Evolutionary conservation across 2,329 filamentous ascomycete genomes (phyloP), one percentile per base, ranked within the genome.

Genomic region (Achaetomium macrosporum): DNA sequence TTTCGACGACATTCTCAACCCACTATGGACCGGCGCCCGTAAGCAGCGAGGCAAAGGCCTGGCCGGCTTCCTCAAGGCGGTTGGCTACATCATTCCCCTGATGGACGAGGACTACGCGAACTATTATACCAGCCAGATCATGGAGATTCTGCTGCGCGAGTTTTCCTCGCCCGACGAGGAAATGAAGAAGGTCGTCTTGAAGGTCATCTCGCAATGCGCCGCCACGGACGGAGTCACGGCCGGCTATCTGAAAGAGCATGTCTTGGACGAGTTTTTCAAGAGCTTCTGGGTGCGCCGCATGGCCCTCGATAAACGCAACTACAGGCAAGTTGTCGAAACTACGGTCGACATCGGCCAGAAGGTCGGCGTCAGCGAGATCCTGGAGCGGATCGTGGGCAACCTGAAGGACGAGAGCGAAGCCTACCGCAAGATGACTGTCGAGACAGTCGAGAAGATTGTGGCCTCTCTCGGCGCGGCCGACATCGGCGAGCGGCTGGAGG

Each of bases 41-140:
- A 96, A 96, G 73, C 93, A 99, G 72, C 85, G 93, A 66, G 93
- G 93, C 58, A 99, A 99, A 69, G 91, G 92, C 63, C 78, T 99
- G 42, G 92, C 93, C 20, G 92, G 90, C 13, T 99, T 96, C 71
- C 76, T 99, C 57, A 99, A 99, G 73, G 93, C 93, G 43, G 92
- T 99, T 41, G 93, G 93, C 25, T 97, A 93, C 69, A 96, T 99
- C 66, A 97, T 99, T 58, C 93, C 93, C 5, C 81, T 99, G 48
- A 99, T 99, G 93, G 93, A 99, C 73, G 93, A 99, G 71, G 93
- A 99, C 67, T 97, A 96, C 69, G 92, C 93, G 71, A 97, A 96
- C 68, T 99, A 99, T 73, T 99, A 99, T 66, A 97, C 93, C 9
- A 89, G 85, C 61, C 91, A 99, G 70, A 96, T 99, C 64, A 97